Base-by-base conservation (phyloP, 2,329 filamentous ascomycete species). In the Trichoderma atrobrunneum region DNA sequence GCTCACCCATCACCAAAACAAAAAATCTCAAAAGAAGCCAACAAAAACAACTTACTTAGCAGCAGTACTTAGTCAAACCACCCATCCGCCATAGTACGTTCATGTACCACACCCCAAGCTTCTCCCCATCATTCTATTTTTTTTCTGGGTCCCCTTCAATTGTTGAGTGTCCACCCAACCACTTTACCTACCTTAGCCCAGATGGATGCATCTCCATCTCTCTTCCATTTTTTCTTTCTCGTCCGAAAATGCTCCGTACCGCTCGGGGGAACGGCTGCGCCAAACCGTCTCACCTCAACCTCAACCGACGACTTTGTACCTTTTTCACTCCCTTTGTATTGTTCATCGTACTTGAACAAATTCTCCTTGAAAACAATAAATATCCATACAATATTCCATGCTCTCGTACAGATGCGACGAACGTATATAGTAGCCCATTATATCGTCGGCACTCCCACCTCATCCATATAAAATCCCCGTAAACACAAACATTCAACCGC, bases 151-250 rank as follows among this genome's bases (percentile, higher is more conserved):
- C 74, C 77, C 77, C 77, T 43, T 43, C 77, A 78, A 78, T 78
- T 78, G 77, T 79, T 79, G 77, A 79, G 77, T 77, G 39, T 74
- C 72, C 74, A 76, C 74, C 75, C 66, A 70, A 70, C 66, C 66
- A 51, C 65, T 68, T 68, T 26, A 57, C 24, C 21, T 28, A 60
- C 24, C 12, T 54, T 59, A 34, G 57, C 56, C 30, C 39, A 43
- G 16, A 43, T 43, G 39, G 28, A 34, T 60, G 57, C 30, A 60
- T 14, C 10, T 60, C 18, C 18, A 21, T 34, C 18, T 12, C 18
- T 28, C 56, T 43, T 21, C n/a, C 12, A 36, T 43, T 43, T 43
- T 63, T 36, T 43, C 7, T 28, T 7, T 43, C 32, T 43, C 36
- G 34, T 43, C 5, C 60, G 28, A 63, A 62, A 43, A 34, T 30